These are phyloP conservation scores for Calonectria naviculata DNA, from an alignment of 2,329 filamentous ascomycete species.

Conservation along the genomic window DNA sequence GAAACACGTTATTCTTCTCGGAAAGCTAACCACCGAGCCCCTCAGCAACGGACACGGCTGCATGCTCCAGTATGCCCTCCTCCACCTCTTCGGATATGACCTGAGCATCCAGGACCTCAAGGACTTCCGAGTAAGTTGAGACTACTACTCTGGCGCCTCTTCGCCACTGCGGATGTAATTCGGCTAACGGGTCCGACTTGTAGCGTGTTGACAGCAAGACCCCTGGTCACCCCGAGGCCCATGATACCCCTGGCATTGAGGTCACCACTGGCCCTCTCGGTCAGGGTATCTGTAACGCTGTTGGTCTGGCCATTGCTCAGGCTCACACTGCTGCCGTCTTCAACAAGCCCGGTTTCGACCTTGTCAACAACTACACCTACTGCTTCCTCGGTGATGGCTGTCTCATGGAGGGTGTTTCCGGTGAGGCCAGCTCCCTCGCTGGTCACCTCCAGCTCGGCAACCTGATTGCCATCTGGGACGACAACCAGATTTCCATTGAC, in stretches of 20 bases:
- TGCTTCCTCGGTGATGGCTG: conserved; percentile 97
- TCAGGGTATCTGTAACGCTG: conserved; percentile 96
- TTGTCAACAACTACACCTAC: conserved; percentile 98
- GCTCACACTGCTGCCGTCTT: conserved; percentile 89
- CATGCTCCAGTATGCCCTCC: conserved; percentile 99
- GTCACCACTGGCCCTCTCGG: conserved; percentile 98
- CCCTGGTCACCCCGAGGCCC: conserved; percentile 94
- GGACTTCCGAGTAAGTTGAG: conserved; percentile 85
- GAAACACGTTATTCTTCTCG: neutral
- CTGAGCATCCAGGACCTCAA: conserved; percentile 93
- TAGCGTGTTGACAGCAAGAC: conserved; percentile 77
- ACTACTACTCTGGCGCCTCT: neutral
- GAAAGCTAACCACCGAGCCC: conserved; percentile 27
- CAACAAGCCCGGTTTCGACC: conserved; percentile 95
- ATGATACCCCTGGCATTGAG: conserved; percentile 97
- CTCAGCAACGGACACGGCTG: conserved; percentile 95
- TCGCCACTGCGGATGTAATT: neutral
- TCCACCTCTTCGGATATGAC: conserved; percentile 95
- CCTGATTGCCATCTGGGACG: conserved; percentile 96
- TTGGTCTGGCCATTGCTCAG: conserved; percentile 97
- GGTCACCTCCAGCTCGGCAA: conserved; percentile 98
- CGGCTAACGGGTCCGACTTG: conserved; percentile 2
- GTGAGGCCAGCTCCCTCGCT: conserved; percentile 90
- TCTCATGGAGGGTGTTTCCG: conserved; percentile 97
- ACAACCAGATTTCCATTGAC: conserved; percentile 97